Base-by-base conservation (phyloP, 257 asterid genomes). In the Eustoma russellianum region DNA sequence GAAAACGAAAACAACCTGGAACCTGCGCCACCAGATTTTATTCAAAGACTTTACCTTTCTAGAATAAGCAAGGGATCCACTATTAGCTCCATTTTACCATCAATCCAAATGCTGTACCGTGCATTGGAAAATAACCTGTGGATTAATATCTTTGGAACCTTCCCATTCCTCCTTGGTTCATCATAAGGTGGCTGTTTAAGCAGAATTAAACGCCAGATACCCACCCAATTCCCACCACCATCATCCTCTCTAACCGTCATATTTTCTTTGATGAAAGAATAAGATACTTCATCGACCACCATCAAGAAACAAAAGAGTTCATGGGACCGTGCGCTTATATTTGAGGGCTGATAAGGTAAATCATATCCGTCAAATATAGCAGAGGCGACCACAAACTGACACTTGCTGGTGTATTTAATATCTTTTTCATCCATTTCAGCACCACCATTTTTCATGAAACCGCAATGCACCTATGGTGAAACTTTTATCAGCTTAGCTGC, bases 161-260 rank as follows among this genome's bases (percentile, higher is more conserved):
- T 92, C 52, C 99, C 99, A 43, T 92, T 92, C 79, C 99, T 83
- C 70, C 99, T 69, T 57, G 99, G 97, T 63, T 92, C 99, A 74
- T 92, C 99, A 58, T 85, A 92, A 41, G 99, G 97, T 64, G 80
- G 97, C 62, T 85, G 62, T 79, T 81, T 83, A 58, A 92, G 93
- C 58, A 72, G 78, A 69, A 92, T 71, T 64, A 92, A 63, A 61
- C 93, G 95, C 99, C 97, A 92, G 59, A 88, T 75, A 63, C 97
- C 95, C 51, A 92, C 94, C 97, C 95, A 85, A 58, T 67, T 76
- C 56, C 97, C 97, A 28, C 91, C 88, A n/a, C 65, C 76, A 44
- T n/a, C 66, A 76, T 85, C 97, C 66, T 74, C 85, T 77, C 74
- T 85, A 52, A 85, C 82, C 15, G 81, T 79, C 18, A 70, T 83